Evolutionary conservation across 352 stramenopile genomes (phyloP), one percentile per base, ranked within the genome.

Genomic region (Pythium dissimile): DNA sequence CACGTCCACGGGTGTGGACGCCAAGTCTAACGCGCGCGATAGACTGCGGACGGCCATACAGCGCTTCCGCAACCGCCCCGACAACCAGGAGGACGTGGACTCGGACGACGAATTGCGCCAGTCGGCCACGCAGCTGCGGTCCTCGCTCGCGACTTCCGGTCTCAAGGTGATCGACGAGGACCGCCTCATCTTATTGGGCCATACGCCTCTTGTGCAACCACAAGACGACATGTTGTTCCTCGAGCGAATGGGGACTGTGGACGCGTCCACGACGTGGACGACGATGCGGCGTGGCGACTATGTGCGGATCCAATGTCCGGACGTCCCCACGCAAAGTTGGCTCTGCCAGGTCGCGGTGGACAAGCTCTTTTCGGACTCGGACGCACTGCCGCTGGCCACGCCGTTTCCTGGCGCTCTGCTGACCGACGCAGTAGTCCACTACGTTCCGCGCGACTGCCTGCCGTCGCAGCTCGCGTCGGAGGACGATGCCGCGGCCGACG

Each of bases 141-240:
- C 49, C n/a, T 44, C 58, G 13, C 41, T 65, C 6, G 44, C 58
- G 42, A 24, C 58, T 18, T 39, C 58, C 6, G 58, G 58, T 13
- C n/a, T 59, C 0, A 18, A 24, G 15, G 30, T 66, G 20, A 20
- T 49, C 43, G 24, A 66, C 34, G 34, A 56, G 12, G 41, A 66
- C 7, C 49, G 34, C 10, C 58, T 66, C 50, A 30, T 60, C 12
- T 20, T 69, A 11, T 18, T 69, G 28, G 62, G 62, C 41, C 23
- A 59, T 26, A 52, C 43, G 12, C 55, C 62, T 38, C 62, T 64
- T 30, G 41, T 69, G 21, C 62, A 64, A 37, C 54, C 54, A 13
- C 48, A 69, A 32, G 62, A 69, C 43, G 62, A 69, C 9, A 28
- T 58, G 26, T 34, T 69, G 2, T 64, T 61, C 34, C 49, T 69